Evolutionary conservation across 2,329 filamentous ascomycete genomes (phyloP).

Genomic region (Botrytis paeoniae): DNA sequence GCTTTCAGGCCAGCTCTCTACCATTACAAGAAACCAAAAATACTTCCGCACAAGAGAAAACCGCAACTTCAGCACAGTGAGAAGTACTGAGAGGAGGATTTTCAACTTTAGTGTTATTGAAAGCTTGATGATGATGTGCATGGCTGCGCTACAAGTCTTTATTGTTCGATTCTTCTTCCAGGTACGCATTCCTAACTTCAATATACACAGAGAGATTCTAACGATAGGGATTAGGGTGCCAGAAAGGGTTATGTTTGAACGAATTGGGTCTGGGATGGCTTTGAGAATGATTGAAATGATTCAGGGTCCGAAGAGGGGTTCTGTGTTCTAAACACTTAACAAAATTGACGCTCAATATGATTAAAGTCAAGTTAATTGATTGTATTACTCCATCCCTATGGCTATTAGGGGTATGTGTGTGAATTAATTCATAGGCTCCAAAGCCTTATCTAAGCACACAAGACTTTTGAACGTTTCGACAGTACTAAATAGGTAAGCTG

Average conservation of each 20-base stretch:
- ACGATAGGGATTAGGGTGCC: constrained; percentile 49
- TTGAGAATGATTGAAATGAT: constrained; percentile 20
- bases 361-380: neutral
- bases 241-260: constrained; percentile 66
- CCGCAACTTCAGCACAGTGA: constrained; percentile 96
- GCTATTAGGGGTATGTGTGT: neutral
- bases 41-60: constrained; percentile 99
- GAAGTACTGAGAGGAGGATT: constrained; percentile 91
- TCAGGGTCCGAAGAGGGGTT: constrained; percentile 14
- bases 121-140: constrained; percentile 83
- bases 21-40: constrained; percentile 95
- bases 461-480: neutral
- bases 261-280: constrained; percentile 13
- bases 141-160: constrained; percentile 96
- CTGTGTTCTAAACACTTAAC: constrained; percentile 20
- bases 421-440: neutral
- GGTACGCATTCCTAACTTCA: constrained; percentile 44
- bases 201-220: neutral
- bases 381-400: constrained; percentile 1
- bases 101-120: constrained; percentile 98
- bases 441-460: neutral
- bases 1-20: constrained; percentile 87
- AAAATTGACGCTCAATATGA: constrained; percentile 6
- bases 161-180: constrained; percentile 99
- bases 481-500: neutral